These are phyloP conservation scores for Silene conica DNA, from an alignment of 148 eudicot genomes.

Conservation along the genomic window DNA sequence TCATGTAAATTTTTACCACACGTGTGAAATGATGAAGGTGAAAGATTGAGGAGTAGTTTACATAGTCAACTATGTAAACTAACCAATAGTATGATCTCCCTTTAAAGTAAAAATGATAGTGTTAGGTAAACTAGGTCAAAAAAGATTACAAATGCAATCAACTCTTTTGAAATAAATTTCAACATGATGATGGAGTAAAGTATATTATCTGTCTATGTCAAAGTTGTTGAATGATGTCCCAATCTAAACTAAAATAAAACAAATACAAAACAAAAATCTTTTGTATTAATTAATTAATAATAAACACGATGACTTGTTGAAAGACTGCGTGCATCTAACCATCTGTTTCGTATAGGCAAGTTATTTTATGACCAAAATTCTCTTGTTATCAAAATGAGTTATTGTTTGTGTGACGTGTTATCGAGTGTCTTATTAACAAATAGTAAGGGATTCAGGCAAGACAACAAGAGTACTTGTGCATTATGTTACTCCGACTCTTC, in stretches of 20 bases:
- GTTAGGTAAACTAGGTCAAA: conserved; percentile 32
- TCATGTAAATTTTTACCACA: not conserved
- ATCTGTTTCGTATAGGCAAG: no score
- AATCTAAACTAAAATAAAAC: conserved; percentile 25
- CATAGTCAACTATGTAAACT: conserved; percentile 24
- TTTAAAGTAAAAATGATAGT: conserved; percentile 20
- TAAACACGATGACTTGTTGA: no score
- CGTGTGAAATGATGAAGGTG: conserved; percentile 22
- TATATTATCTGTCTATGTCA: conserved; percentile 22
- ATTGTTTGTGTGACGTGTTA: not conserved
- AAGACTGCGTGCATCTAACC: not conserved
- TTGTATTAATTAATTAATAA: not conserved
- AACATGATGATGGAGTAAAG: conserved; percentile 23
- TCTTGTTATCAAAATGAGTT: not conserved
- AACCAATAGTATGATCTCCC: conserved; percentile 16
- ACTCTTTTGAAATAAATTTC: conserved; percentile 5
- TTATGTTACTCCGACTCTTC: no score
- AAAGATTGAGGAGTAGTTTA: conserved; percentile 15
- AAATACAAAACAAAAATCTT: no score
- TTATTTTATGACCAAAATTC: not conserved
- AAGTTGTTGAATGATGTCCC: conserved; percentile 35
- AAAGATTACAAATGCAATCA: conserved; percentile 21
- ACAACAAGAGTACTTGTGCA: not conserved
- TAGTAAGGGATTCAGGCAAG: not conserved
- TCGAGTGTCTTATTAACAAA: not conserved